Conservation (phyloP, 768 basidiomycete genomes). For the Sporobolomyces phaffii region DNA sequence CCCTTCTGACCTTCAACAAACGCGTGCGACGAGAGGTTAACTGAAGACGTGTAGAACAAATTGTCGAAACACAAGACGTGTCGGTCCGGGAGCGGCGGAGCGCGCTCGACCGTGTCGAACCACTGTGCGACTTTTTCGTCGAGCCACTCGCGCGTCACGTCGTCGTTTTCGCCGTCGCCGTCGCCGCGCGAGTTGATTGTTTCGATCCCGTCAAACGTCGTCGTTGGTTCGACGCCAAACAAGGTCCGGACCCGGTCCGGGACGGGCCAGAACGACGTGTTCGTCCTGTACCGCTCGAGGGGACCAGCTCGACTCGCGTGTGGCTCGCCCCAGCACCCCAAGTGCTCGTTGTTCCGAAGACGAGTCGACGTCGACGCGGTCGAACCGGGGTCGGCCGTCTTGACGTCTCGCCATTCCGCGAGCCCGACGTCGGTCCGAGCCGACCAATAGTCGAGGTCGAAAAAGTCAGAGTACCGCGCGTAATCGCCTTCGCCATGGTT, state of each 20-base stretch:
- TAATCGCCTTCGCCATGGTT: slow-evolving; percentile 25
- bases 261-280: slow-evolving; percentile 30
- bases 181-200: slow-evolving; percentile 8
- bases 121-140: neutral
- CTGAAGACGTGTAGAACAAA: slow-evolving; percentile 16
- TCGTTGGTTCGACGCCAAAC: slow-evolving; percentile 19
- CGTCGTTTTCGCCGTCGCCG: neutral
- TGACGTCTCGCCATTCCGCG: slow-evolving; percentile 29
- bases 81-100: slow-evolving; percentile 22
- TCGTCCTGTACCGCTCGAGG: slow-evolving; percentile 22
- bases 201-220: slow-evolving; percentile 34
- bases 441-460: slow-evolving; percentile 21
- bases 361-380: too few relatives aligned
- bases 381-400: neutral
- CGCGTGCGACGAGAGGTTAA: slow-evolving; percentile 7
- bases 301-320: slow-evolving; percentile 4
- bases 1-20: slow-evolving; percentile 23
- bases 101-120: neutral
- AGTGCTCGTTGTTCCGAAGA: slow-evolving; percentile 8
- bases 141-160: too few relatives aligned
- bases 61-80: slow-evolving; percentile 35
- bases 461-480: slow-evolving; percentile 14
- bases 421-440: slow-evolving; percentile 19
- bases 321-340: slow-evolving; percentile 36
- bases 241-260: slow-evolving; percentile 19